Evolutionary conservation across 345 rosid genomes (phyloP).

Genomic region (Kandelia obovata): DNA sequence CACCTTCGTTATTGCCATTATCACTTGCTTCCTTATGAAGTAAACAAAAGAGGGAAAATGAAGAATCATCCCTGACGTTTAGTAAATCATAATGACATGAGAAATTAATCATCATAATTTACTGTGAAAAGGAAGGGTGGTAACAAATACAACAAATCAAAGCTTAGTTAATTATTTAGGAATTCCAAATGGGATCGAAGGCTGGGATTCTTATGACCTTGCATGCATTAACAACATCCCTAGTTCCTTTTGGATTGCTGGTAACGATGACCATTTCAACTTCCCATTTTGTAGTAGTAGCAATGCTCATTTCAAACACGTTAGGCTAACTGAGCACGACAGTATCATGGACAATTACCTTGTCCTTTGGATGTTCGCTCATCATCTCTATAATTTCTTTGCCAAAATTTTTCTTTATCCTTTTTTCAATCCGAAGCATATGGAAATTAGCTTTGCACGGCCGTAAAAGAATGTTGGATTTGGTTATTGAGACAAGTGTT

Average conservation of each 20-base stretch:
- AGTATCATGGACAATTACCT: constrained; percentile 69
- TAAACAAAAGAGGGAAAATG: no score
- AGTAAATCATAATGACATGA: no score
- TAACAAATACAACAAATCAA: background rate
- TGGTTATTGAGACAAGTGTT: no score
- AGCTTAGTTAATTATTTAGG: constrained; percentile 25
- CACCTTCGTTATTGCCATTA: no score
- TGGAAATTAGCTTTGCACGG: constrained; percentile 50
- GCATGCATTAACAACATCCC: constrained; percentile 71
- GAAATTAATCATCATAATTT: no score
- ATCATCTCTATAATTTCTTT: constrained; percentile 56
- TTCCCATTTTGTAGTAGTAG: constrained; percentile 58
- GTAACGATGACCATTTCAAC: constrained; percentile 82
- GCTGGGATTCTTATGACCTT: constrained; percentile 58
- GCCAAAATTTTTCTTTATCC: constrained; percentile 63
- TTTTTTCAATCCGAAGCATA: constrained; percentile 76
- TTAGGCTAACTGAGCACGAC: constrained; percentile 61
- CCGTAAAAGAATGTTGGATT: background rate
- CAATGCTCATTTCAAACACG: constrained; percentile 62
- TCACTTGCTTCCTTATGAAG: no score
- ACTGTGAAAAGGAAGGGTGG: no score
- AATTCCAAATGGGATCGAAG: constrained; percentile 92
- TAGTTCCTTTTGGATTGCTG: constrained; percentile 84
- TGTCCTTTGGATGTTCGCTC: constrained; percentile 46
- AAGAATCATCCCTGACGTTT: no score